Evolutionary conservation across 2,329 filamentous ascomycete genomes (phyloP).

Genomic region (Epichloe sylvatica): DNA sequence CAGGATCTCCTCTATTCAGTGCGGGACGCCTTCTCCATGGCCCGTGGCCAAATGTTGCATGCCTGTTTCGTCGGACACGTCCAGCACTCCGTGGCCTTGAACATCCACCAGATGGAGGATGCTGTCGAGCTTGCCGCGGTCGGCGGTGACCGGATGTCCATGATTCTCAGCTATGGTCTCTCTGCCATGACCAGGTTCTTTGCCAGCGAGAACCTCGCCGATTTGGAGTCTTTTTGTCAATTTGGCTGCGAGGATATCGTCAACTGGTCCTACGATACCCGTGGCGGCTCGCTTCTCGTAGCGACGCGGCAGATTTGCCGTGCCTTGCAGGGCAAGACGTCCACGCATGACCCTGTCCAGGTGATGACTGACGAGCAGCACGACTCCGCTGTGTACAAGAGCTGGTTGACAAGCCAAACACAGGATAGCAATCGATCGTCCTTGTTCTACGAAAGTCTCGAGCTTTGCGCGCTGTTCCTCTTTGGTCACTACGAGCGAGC

Average conservation of each 20-base stretch:
- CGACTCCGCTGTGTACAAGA: constrained; percentile 42
- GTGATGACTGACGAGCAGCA: constrained; percentile 59
- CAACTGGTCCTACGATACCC: constrained; percentile 56
- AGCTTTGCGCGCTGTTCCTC: constrained; percentile 47
- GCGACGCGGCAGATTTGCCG: constrained; percentile 51
- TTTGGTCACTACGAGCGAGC: constrained; percentile 49
- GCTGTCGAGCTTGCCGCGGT: constrained; percentile 52
- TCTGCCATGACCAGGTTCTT: constrained; percentile 54
- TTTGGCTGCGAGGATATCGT: constrained; percentile 62
- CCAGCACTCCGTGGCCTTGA: constrained; percentile 44
- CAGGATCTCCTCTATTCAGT: constrained; percentile 51
- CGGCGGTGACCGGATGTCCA: constrained; percentile 56
- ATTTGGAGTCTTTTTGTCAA: constrained; percentile 56
- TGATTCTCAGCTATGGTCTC: constrained; percentile 58
- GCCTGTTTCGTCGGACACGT: constrained; percentile 58
- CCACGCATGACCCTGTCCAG: constrained; percentile 30
- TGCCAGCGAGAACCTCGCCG: constrained; percentile 51
- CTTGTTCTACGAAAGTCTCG: constrained; percentile 54
- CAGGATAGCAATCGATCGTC: constrained; percentile 49
- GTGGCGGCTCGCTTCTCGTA: constrained; percentile 57
- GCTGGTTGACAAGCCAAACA: constrained; percentile 38
- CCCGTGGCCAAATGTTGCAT: constrained; percentile 55
- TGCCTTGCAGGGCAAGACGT: constrained; percentile 63
- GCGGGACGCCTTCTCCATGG: constrained; percentile 50
- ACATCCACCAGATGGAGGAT: constrained; percentile 47